phyloP scores from a whole-genome alignment of 106 monocot species.

The Posidonia australis region DNA sequence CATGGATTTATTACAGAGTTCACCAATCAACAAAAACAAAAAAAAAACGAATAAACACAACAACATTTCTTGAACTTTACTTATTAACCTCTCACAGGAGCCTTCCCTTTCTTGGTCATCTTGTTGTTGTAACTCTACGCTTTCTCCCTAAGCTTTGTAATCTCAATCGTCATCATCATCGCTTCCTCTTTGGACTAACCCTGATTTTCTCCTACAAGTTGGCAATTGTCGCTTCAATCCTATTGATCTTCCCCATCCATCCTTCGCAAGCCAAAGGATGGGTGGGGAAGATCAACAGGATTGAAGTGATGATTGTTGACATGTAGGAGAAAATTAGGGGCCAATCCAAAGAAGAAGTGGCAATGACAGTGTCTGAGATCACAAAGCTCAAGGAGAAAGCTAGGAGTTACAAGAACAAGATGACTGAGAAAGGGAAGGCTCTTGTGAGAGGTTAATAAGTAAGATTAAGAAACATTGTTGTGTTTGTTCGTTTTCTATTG shows the following conservation, averaged over 20 bases:
- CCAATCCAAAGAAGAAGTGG: background rate
- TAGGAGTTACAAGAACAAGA: background rate
- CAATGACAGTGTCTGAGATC: background rate
- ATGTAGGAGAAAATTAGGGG: background rate
- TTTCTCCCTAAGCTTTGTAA: background rate
- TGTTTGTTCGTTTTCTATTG: background rate
- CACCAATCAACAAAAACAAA: background rate
- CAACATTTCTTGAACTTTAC: too few species aligned
- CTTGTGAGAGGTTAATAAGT: too few species aligned
- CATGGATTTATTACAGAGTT: too few species aligned
- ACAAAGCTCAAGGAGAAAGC: background rate
- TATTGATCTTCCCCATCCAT: background rate
- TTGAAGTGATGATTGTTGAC: background rate
- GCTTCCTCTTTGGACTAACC: background rate
- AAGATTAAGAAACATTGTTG: too few species aligned
- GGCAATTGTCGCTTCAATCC: background rate
- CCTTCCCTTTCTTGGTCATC: background rate
- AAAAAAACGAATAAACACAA: background rate
- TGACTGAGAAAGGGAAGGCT: background rate
- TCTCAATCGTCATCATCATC: background rate
- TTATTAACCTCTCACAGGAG: too few species aligned
- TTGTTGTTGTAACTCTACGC: background rate
- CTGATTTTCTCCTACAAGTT: background rate
- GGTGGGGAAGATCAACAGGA: background rate
- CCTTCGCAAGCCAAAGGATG: slow-evolving; percentile 4